Evolutionary conservation across 2,329 filamentous ascomycete genomes (phyloP), one percentile per base, ranked within the genome.

Genomic region (Eutypella sp.): DNA sequence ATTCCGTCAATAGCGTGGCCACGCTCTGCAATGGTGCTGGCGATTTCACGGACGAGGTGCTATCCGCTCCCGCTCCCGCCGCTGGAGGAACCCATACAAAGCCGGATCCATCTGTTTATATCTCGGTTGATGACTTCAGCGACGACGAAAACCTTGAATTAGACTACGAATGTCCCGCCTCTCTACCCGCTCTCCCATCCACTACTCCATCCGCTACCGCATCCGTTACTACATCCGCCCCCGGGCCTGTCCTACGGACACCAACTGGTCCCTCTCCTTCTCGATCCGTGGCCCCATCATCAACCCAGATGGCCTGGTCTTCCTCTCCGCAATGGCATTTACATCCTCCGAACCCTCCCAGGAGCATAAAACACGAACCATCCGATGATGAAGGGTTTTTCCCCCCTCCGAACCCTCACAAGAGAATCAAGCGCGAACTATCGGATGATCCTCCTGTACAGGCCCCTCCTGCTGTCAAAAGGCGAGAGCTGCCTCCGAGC

Each of bases 91-190:
- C 48, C 9, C 47, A 58, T 22, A 41, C 55, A 49, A 66, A 64
- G 42, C 40, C 53, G 9, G 44, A 51, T 5, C 41, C 53, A n/a
- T 49, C 59, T 5, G 77, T 86, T 9, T 79, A 77, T 49, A 87
- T 90, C 51, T 79, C 82, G 48, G 87, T 90, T 51, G 84, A 92
- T 56, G 91, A 96, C 60, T 93, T 95, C 54, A 89, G 89, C 57
- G 87, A 92, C 60, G 90, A 96, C 55, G 77, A 84, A 18, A 79
- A 89, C 45, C 72, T 95, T 20, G 87, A 88, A 50, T 66, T 87
- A 18, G 78, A 90, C 51, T 77, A 82, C 42, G 76, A 87, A 47
- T 75, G 81, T 47, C 81, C 83, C 0, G 65, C 71, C 2, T 70
- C 76, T 2, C 72, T 80, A 3, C 73, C 72, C 7, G 46, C 59